Evolutionary conservation across 2,329 filamentous ascomycete genomes (phyloP).

Genomic region (Hypoxylon sp.): DNA sequence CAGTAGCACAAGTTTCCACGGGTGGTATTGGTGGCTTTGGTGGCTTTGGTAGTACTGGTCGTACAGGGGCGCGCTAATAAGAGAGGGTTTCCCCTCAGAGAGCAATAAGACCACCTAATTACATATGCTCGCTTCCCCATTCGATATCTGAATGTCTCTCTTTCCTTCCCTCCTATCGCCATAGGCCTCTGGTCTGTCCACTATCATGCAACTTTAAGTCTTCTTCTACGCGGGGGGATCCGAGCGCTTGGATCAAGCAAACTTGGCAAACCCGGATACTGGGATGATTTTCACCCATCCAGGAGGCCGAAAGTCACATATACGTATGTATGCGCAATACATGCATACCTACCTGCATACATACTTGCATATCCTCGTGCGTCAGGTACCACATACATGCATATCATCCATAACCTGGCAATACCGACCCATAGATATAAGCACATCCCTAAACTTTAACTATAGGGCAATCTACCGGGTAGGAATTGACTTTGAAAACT

Average conservation of each 20-base stretch:
- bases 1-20: background rate
- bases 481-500: background rate
- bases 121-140: slow-evolving; percentile 27
- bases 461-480: slow-evolving; percentile 4
- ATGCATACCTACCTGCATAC: slow-evolving; percentile 30
- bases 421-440: slow-evolving; percentile 8
- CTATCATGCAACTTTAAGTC: slow-evolving; percentile 36
- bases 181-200: slow-evolving; percentile 17
- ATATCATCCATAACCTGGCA: slow-evolving; percentile 23
- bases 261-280: slow-evolving; percentile 43
- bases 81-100: slow-evolving; percentile 16
- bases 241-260: slow-evolving; percentile 41
- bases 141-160: slow-evolving; percentile 26
- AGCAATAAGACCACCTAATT: slow-evolving; percentile 31
- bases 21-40: background rate
- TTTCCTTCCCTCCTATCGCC: slow-evolving; percentile 10
- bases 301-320: slow-evolving; percentile 34
- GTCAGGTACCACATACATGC: slow-evolving; percentile 32
- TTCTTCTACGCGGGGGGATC: slow-evolving; percentile 36
- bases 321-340: slow-evolving; percentile 25
- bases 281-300: slow-evolving; percentile 40
- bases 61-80: slow-evolving; percentile 21
- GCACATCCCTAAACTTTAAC: slow-evolving; percentile 1
- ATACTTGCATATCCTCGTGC: slow-evolving; percentile 31
- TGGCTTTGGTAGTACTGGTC: background rate